A percentile compares a stretch with the other conserved stretches of the same genome.
Conservation (phyloP, 352 stramenopile species). For the Pythium folliculosum region DNA sequence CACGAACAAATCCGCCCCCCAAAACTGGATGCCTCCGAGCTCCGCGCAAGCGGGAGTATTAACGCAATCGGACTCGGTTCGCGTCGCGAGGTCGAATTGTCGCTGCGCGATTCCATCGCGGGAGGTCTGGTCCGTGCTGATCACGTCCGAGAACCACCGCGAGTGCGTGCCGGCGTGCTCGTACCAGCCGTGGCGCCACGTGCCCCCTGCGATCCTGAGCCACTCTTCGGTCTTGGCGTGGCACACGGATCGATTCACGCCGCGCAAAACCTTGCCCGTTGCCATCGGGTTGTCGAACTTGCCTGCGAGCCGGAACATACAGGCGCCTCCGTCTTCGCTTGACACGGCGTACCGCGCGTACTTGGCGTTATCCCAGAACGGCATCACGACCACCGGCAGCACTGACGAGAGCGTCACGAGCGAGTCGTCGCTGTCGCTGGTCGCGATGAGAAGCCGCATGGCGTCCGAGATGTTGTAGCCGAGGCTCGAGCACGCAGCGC, state of each 20-base stretch:
- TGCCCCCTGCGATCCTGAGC: slow-evolving; percentile 27
- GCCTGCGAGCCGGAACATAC: slow-evolving; percentile 39
- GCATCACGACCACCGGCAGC: slow-evolving; percentile 41
- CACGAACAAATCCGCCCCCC: neutral
- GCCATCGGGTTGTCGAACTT: slow-evolving; percentile 29
- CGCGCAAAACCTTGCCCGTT: slow-evolving; percentile 22
- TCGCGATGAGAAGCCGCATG: slow-evolving; percentile 31
- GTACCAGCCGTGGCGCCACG: slow-evolving; percentile 50
- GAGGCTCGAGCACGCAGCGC: slow-evolving; percentile 3
- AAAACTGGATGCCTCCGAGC: neutral
- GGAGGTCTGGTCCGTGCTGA: slow-evolving; percentile 30
- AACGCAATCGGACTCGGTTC: neutral
- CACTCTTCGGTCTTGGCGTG: slow-evolving; percentile 44
- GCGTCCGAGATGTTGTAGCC: slow-evolving; percentile 19
- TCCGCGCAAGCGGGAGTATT: neutral
- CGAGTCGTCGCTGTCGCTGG: neutral
- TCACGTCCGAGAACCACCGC: slow-evolving; percentile 40
- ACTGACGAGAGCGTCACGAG: slow-evolving; percentile 23
- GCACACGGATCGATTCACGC: slow-evolving; percentile 28
- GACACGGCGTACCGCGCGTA: slow-evolving; percentile 35
- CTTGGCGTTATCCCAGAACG: slow-evolving; percentile 43
- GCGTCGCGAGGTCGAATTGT: slow-evolving; percentile 36
- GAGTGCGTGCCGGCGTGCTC: slow-evolving; percentile 22
- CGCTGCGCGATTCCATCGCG: slow-evolving; percentile 25
- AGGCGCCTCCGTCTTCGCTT: slow-evolving; percentile 38